phyloP scores from a whole-genome alignment of 345 rosid genomes.

The Conringia planisiliqua region DNA sequence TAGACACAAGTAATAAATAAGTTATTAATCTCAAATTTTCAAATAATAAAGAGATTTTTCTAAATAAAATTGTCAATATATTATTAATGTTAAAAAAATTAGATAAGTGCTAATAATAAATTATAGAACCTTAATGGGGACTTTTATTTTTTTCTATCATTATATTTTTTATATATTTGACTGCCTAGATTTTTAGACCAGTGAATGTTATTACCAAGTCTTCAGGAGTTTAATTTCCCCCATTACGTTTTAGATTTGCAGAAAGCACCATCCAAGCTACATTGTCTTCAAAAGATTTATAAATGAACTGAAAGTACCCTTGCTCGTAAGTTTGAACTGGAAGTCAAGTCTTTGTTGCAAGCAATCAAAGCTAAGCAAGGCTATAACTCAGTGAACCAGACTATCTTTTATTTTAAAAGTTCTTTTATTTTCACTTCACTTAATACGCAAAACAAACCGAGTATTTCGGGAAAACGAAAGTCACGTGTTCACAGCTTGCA shows the following conservation, averaged over 20 bases:
- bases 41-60: no score
- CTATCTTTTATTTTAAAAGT: background rate
- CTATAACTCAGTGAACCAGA: background rate
- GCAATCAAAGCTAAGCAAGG: background rate
- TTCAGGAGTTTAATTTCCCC: background rate
- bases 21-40: no score
- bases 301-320: background rate
- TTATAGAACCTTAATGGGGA: background rate
- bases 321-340: background rate
- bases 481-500: conserved; percentile 40
- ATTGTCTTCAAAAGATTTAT: background rate
- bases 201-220: background rate
- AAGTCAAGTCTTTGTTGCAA: background rate
- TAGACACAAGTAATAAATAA: no score
- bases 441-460: no score
- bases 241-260: background rate
- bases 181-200: background rate
- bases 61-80: no score
- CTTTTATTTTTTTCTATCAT: background rate
- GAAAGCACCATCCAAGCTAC: background rate
- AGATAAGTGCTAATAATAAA: no score
- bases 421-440: background rate
- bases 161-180: background rate
- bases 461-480: background rate
- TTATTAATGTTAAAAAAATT: no score